phyloP scores from a whole-genome alignment of 2,329 filamentous ascomycete species.

The Aspergillus fumigatus region DNA sequence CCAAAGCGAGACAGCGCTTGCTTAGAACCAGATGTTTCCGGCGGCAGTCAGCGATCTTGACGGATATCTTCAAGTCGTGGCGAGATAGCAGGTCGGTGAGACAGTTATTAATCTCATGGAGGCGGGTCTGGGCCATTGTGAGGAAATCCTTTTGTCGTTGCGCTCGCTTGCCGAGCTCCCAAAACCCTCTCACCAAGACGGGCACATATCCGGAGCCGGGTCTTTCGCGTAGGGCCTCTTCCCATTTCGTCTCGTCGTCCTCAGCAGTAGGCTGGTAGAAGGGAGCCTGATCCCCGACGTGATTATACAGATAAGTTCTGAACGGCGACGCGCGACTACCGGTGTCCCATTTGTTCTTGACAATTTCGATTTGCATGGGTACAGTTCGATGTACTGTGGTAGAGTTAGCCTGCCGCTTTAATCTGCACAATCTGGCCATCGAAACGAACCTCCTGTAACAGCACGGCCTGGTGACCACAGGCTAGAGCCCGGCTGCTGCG shows the following conservation, averaged over 20 bases:
- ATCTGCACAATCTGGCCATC: slow-evolving; percentile 8
- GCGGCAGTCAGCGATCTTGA: slow-evolving; percentile 55
- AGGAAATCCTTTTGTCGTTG: slow-evolving; percentile 55
- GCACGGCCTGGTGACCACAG: slow-evolving; percentile 42
- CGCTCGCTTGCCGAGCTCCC: slow-evolving; percentile 54
- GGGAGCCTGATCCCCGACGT: slow-evolving; percentile 55
- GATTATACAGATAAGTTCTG: slow-evolving; percentile 61
- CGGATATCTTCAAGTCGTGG: slow-evolving; percentile 57
- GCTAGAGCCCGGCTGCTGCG: slow-evolving; percentile 36
- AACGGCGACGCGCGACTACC: slow-evolving; percentile 49
- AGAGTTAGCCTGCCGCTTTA: slow-evolving; percentile 8
- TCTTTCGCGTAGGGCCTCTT: slow-evolving; percentile 58
- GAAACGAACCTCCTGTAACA: slow-evolving; percentile 33
- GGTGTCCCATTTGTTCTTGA: slow-evolving; percentile 60
- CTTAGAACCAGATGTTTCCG: slow-evolving; percentile 57
- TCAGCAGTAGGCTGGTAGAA: slow-evolving; percentile 56
- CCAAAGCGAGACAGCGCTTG: slow-evolving; percentile 56
- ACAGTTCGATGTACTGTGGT: slow-evolving; percentile 55
- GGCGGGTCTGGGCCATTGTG: slow-evolving; percentile 52
- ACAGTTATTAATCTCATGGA: slow-evolving; percentile 63
- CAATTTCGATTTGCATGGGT: slow-evolving; percentile 56
- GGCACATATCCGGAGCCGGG: slow-evolving; percentile 56
- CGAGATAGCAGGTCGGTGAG: slow-evolving; percentile 56
- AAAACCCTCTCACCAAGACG: slow-evolving; percentile 57
- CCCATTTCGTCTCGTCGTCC: slow-evolving; percentile 60